Conservation (phyloP, 2,329 filamentous ascomycete species). For the Ceratocystis cacaofunesta region DNA sequence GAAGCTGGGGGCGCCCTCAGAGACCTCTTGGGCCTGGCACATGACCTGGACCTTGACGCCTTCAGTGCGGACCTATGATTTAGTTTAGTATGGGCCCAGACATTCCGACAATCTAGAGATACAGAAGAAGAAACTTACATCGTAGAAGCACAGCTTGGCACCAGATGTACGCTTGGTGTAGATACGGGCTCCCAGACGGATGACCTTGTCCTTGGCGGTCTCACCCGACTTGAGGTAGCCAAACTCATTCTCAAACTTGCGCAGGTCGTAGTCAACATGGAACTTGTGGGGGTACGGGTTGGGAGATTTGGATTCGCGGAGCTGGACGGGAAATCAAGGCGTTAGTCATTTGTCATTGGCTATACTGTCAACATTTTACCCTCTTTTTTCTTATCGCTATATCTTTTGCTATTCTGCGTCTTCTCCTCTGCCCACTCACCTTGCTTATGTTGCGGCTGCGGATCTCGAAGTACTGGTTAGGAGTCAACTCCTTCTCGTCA, state of each 20-base stretch:
- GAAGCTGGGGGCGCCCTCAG: constrained; percentile 52
- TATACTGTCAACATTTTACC: too few species aligned
- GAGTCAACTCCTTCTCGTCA: constrained; percentile 40
- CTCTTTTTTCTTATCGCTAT: neutral
- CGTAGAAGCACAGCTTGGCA: constrained; percentile 82
- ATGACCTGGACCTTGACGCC: constrained; percentile 71
- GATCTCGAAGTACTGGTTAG: constrained; percentile 81
- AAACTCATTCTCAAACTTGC: constrained; percentile 65
- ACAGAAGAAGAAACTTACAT: constrained; percentile 28
- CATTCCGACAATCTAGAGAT: neutral
- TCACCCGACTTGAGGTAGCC: constrained; percentile 79
- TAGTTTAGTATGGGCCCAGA: neutral
- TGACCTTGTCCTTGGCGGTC: constrained; percentile 54
- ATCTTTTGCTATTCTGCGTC: neutral
- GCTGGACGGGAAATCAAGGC: constrained; percentile 20
- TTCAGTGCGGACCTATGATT: constrained; percentile 35
- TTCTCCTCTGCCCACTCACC: neutral
- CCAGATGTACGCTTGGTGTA: constrained; percentile 75
- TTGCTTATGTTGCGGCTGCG: constrained; percentile 70
- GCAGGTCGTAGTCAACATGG: constrained; percentile 67
- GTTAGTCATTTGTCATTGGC: neutral
- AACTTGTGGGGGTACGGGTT: constrained; percentile 92
- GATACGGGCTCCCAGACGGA: constrained; percentile 72
- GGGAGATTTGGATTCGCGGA: constrained; percentile 56
- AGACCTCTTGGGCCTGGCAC: constrained; percentile 70